phyloP scores from a whole-genome alignment of 108 stramenopile genomes.

The Cyclotella baltica region DNA sequence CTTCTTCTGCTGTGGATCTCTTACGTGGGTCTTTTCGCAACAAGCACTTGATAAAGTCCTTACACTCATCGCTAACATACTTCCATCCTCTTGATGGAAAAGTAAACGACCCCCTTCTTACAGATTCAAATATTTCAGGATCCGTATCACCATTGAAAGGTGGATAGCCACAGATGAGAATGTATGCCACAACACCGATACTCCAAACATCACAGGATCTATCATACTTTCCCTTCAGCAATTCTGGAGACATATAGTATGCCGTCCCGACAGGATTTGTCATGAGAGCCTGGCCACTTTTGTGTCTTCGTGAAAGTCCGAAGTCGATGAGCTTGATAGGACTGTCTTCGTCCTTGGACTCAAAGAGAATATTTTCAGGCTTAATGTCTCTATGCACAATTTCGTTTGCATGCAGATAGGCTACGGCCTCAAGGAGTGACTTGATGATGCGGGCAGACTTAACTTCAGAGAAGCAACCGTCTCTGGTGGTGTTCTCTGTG shows the following conservation, averaged over 20 bases:
- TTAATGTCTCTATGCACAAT: too few relatives aligned
- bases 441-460: slow-evolving; percentile 51
- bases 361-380: too few relatives aligned
- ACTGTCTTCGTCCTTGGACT: not conserved
- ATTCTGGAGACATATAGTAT: too few relatives aligned
- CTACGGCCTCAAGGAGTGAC: slow-evolving; percentile 55
- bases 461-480: slow-evolving; percentile 49
- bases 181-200: slow-evolving; percentile 91
- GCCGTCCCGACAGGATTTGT: slow-evolving; percentile 61
- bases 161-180: slow-evolving; percentile 94
- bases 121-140: slow-evolving; percentile 68
- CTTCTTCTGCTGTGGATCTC: slow-evolving; percentile 64
- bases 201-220: slow-evolving; percentile 88
- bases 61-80: slow-evolving; percentile 11
- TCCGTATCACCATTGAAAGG: slow-evolving; percentile 97
- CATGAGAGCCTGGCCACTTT: slow-evolving; percentile 10
- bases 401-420: slow-evolving; percentile 59
- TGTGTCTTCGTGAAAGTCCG: slow-evolving; percentile 47
- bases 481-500: too few relatives aligned
- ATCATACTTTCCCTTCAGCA: slow-evolving; percentile 59
- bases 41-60: slow-evolving; percentile 36
- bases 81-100: slow-evolving; percentile 31
- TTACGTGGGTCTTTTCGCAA: slow-evolving; percentile 58
- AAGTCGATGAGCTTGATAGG: slow-evolving; percentile 72
- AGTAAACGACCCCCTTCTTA: slow-evolving; percentile 53